Evolutionary conservation across 116 monocot genomes (phyloP).

Genomic region (Papilionanthe hybrid): DNA sequence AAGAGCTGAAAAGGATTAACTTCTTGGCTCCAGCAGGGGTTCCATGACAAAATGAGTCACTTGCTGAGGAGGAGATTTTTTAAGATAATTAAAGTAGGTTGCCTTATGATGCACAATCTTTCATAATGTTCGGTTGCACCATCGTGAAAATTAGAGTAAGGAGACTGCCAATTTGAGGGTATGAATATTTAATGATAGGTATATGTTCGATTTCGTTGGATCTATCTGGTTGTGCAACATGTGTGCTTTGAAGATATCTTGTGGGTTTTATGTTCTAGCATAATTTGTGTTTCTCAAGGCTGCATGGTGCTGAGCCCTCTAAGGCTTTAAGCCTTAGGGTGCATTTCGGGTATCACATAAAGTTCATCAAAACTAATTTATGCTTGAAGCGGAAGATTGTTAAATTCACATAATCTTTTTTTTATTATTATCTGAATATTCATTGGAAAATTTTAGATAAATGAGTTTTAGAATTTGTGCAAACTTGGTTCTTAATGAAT

Average conservation of each 20-base stretch:
- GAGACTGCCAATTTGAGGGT: too few species aligned
- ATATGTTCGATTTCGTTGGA: too few species aligned
- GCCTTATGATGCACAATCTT: too few species aligned
- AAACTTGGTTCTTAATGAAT: not conserved
- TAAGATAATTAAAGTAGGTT: too few species aligned
- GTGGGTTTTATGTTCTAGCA: not conserved
- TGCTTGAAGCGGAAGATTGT: not conserved
- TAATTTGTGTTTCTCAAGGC: not conserved
- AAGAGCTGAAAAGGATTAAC: not conserved
- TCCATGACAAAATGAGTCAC: not conserved
- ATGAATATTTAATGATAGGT: too few species aligned
- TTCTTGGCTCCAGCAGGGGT: not conserved
- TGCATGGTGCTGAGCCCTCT: not conserved
- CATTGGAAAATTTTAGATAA: not conserved
- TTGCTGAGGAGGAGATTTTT: too few species aligned
- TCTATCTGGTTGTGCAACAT: not conserved
- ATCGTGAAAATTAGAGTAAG: too few species aligned
- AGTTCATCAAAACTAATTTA: not conserved
- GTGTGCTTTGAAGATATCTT: not conserved
- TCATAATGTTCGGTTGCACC: too few species aligned
- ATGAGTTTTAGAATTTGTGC: not conserved
- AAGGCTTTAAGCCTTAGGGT: not conserved
- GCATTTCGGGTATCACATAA: not conserved
- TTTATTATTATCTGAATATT: not conserved
- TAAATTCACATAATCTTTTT: not conserved